Evolutionary conservation across 148 eudicot genomes (phyloP).

Genomic region (Bassia scoparia): DNA sequence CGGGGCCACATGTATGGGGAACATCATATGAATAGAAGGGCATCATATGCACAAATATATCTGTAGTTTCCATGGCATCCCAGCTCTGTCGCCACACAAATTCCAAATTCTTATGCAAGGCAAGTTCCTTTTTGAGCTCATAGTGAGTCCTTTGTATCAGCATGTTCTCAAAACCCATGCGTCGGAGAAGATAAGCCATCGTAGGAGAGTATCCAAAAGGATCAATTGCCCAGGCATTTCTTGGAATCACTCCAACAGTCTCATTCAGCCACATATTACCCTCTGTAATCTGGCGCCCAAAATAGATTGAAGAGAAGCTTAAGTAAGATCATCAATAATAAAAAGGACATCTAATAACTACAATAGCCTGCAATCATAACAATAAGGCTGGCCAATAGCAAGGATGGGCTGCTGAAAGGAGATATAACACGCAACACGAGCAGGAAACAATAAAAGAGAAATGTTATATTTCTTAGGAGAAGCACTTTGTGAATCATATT

Average conservation of each 20-base stretch:
- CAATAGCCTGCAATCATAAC: background rate
- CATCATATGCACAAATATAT: constrained; percentile 99
- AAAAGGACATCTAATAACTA: background rate
- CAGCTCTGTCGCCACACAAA: constrained; percentile 94
- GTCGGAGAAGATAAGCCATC: constrained; percentile 98
- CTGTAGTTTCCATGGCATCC: constrained; percentile 87
- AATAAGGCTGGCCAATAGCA: background rate
- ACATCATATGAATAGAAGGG: constrained; percentile 98
- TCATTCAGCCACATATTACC: constrained; percentile 97
- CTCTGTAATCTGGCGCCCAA: constrained; percentile 68
- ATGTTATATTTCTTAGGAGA: background rate
- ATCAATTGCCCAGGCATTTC: constrained; percentile 97
- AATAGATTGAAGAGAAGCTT: background rate
- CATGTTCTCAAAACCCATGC: constrained; percentile 99
- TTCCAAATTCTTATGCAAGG: constrained; percentile 75
- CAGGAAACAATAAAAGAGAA: background rate
- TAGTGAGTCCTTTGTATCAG: constrained; percentile 97
- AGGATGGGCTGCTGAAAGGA: background rate
- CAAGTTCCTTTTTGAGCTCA: constrained; percentile 87
- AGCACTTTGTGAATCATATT: background rate
- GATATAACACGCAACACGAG: background rate
- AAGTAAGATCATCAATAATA: background rate
- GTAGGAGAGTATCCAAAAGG: constrained; percentile 99
- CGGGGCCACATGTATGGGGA: constrained; percentile 99
- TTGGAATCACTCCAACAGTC: constrained; percentile 88